Percentiles rank a stretch among this genome's conserved stretches.
phyloP scores from a whole-genome alignment of 106 monocot species.

The Dioscorea zingiberensis region DNA sequence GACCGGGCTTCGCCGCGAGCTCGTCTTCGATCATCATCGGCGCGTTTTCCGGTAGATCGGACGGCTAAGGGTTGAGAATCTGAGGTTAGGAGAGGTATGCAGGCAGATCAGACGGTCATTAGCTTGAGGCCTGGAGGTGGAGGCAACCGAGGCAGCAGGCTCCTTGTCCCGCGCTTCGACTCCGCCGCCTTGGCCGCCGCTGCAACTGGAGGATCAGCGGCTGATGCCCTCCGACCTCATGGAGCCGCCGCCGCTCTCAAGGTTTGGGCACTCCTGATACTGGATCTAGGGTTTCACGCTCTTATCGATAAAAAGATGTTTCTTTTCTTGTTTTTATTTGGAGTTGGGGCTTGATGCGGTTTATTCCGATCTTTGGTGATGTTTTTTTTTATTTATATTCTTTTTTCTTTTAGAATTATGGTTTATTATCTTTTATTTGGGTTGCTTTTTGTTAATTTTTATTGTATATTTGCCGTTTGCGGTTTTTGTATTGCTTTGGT shows the following conservation, averaged over 20 bases:
- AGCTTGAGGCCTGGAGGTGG: conserved; percentile 86
- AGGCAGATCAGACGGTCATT: conserved; percentile 68
- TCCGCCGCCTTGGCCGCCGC: conserved; percentile 18
- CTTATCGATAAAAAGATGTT: too few relatives aligned
- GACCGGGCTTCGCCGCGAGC: not conserved
- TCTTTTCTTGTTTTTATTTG: not conserved
- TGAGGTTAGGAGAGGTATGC: conserved; percentile 47
- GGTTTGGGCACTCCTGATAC: conserved; percentile 1
- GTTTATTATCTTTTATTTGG: too few relatives aligned
- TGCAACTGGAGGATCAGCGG: conserved; percentile 3
- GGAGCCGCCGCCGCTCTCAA: conserved; percentile 33
- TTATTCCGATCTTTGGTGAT: too few relatives aligned
- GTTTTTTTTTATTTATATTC: too few relatives aligned
- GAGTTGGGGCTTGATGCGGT: too few relatives aligned
- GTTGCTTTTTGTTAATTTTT: not conserved
- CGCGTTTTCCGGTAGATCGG: not conserved
- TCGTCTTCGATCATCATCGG: not conserved
- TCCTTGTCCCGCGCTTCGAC: conserved; percentile 40
- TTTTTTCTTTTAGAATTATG: too few relatives aligned
- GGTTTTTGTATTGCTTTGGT: too few relatives aligned
- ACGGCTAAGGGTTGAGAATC: not conserved
- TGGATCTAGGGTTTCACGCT: not conserved
- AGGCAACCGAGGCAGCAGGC: conserved; percentile 37
- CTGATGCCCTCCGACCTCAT: conserved; percentile 29
- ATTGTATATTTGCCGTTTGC: too few relatives aligned